phyloP scores from a whole-genome alignment of 1,284 basidiomycete species.

The Xerocomus minutiporus region DNA sequence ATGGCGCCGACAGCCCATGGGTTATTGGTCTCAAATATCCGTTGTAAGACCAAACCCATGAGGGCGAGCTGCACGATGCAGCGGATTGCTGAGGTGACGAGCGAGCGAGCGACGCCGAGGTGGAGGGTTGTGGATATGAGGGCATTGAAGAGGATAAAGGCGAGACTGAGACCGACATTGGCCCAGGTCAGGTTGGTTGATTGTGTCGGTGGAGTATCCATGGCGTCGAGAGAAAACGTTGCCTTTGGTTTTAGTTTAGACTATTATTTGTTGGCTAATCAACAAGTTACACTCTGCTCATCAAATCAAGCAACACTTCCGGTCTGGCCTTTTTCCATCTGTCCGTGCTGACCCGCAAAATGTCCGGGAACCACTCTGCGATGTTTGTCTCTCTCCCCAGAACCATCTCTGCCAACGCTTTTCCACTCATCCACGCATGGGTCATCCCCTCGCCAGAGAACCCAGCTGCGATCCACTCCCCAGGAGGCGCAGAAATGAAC shows the following conservation, averaged over 20 bases:
- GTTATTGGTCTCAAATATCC: conserved; percentile 71
- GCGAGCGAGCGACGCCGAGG: conserved; percentile 64
- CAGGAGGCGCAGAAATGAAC: conserved; percentile 29
- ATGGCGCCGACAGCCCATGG: conserved; percentile 73
- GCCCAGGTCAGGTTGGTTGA: conserved; percentile 49
- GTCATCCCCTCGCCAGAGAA: conserved; percentile 35
- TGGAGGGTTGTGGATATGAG: conserved; percentile 58
- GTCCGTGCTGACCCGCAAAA: conserved; percentile 36
- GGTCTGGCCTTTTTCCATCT: conserved; percentile 42
- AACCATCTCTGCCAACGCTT: conserved; percentile 33
- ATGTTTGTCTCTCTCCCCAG: conserved; percentile 34
- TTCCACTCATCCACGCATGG: conserved; percentile 35
- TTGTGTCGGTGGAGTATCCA: conserved; percentile 20
- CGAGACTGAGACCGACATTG: conserved; percentile 70
- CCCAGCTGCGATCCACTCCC: conserved; percentile 45
- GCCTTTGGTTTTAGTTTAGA: background rate
- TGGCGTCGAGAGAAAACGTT: too few relatives aligned
- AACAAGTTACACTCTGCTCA: conserved; percentile 5
- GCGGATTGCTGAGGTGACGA: conserved; percentile 65
- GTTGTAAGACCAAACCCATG: conserved; percentile 65
- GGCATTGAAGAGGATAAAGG: conserved; percentile 67
- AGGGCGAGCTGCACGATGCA: conserved; percentile 75
- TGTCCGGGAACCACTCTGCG: conserved; percentile 43
- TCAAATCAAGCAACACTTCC: conserved; percentile 27
- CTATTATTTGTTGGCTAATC: background rate